Base-by-base conservation (phyloP, 208 protist genomes). In the Tritrichomonas foetus region DNA sequence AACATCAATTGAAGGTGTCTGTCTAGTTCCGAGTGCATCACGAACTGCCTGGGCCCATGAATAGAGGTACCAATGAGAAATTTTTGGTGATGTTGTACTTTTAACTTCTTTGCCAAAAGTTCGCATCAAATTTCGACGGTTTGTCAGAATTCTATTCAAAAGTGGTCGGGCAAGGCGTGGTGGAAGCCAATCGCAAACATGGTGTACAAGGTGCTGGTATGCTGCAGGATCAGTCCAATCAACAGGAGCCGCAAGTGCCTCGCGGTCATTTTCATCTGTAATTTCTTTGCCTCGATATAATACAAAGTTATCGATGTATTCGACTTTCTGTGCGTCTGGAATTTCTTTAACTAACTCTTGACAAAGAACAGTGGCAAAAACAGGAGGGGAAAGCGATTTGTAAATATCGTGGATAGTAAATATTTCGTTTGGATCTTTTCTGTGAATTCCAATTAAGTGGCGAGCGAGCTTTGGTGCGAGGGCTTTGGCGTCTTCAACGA, bases 181-280 rank as follows among this genome's bases (percentile, higher is more conserved):
- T 57, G 78, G 78, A 57, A 89, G 47, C 78, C 78, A 89, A 57
- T 89, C 78, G 47, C 78, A 89, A 20, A 20, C 25, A 39, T 89
- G 44, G 11, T 57, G 9, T 11, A 57, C 47, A 57, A 89, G 78
- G 57, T 89, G 39, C 20, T 50, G 20, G 27, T 57, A 57, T 20
- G 78, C 8, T 20, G 5, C 33, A 22, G 41, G 47, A 0, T 33
- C 0, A 1, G 41, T 55, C 78, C 78, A 89, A 89, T 89, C 47
- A 89, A 89, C 30, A 39, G 27, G 22, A 20, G 9, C 30, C 0
- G 78, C 8, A 57, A 89, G 47, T 0, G 78, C 78, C 39, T 57
- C 47, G 8, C 57, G 25, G 9, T 89, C 78, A 39, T 27, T 9
- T 2, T 61, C 47, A 69, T 69, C 64, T 33, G 64, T 69, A 25